Evolutionary conservation across 163 green algal species (phyloP).

Genomic region (Smithsoniella earleae): DNA sequence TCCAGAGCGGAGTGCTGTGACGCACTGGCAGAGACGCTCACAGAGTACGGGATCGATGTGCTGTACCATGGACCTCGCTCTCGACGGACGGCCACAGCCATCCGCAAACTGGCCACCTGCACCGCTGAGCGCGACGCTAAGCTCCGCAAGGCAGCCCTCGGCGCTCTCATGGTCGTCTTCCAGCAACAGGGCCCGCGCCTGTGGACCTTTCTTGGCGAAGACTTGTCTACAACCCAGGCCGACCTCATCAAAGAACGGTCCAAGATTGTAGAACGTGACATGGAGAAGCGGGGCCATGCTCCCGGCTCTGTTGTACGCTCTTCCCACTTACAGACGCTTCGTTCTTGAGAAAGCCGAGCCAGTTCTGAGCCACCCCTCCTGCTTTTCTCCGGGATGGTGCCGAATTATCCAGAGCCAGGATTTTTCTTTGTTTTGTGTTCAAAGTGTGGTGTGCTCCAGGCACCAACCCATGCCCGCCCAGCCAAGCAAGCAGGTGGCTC

Average conservation of each 20-base stretch:
- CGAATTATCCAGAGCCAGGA: background rate
- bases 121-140: slow-evolving; percentile 72
- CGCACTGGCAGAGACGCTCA: slow-evolving; percentile 31
- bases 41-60: background rate
- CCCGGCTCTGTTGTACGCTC: slow-evolving; percentile 34
- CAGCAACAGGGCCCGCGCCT: slow-evolving; percentile 51
- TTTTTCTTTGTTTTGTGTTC: background rate
- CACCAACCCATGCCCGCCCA: background rate
- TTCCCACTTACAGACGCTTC: background rate
- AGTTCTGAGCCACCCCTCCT: background rate
- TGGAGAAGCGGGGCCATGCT: slow-evolving; percentile 42
- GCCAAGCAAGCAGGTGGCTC: background rate
- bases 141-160: slow-evolving; percentile 61
- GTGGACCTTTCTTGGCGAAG: slow-evolving; percentile 61
- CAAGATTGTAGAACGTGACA: slow-evolving; percentile 63
- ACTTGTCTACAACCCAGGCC: slow-evolving; percentile 60
- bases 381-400: background rate
- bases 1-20: slow-evolving; percentile 79
- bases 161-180: slow-evolving; percentile 62
- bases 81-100: slow-evolving; percentile 38
- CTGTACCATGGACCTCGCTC: background rate
- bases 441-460: background rate
- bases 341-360: background rate
- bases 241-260: slow-evolving; percentile 87
- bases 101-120: slow-evolving; percentile 50